Evolutionary conservation across 2,329 filamentous ascomycete species (phyloP).

Genomic region (Penicillium sp.): DNA sequence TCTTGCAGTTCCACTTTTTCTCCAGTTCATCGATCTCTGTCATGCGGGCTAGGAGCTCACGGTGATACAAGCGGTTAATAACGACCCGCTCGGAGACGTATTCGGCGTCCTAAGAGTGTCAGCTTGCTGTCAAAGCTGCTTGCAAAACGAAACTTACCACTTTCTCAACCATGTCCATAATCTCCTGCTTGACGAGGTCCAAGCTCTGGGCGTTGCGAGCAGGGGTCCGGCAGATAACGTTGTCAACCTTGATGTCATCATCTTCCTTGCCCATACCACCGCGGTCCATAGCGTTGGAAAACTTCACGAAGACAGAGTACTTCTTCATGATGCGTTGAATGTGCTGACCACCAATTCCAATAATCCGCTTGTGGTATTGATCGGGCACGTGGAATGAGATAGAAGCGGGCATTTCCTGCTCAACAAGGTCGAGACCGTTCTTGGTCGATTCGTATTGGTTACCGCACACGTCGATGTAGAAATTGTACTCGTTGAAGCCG

Average conservation of each 20-base stretch:
- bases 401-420: slow-evolving; percentile 98
- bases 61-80: slow-evolving; percentile 92
- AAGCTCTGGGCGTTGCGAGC: slow-evolving; percentile 96
- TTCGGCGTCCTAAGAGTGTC: slow-evolving; percentile 72
- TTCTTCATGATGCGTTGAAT: slow-evolving; percentile 99
- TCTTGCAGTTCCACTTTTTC: slow-evolving; percentile 99
- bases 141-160: slow-evolving; percentile 60
- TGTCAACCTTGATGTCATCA: slow-evolving; percentile 97
- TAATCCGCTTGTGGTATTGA: slow-evolving; percentile 99
- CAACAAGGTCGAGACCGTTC: slow-evolving; percentile 86
- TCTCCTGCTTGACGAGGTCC: slow-evolving; percentile 97
- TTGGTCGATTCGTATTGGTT: slow-evolving; percentile 92
- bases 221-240: slow-evolving; percentile 96
- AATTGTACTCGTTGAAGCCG: slow-evolving; percentile 99
- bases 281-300: slow-evolving; percentile 98
- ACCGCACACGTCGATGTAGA: slow-evolving; percentile 97
- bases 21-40: slow-evolving; percentile 90
- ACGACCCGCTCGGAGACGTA: slow-evolving; percentile 93
- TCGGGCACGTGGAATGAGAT: slow-evolving; percentile 99
- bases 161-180: slow-evolving; percentile 98
- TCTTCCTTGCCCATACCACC: slow-evolving; percentile 92
- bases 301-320: slow-evolving; percentile 99
- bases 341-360: slow-evolving; percentile 96
- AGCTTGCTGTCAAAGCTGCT: not conserved
- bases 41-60: slow-evolving; percentile 86